Evolutionary conservation across 148 eudicot genomes (phyloP).

Genomic region (Silene latifolia): DNA sequence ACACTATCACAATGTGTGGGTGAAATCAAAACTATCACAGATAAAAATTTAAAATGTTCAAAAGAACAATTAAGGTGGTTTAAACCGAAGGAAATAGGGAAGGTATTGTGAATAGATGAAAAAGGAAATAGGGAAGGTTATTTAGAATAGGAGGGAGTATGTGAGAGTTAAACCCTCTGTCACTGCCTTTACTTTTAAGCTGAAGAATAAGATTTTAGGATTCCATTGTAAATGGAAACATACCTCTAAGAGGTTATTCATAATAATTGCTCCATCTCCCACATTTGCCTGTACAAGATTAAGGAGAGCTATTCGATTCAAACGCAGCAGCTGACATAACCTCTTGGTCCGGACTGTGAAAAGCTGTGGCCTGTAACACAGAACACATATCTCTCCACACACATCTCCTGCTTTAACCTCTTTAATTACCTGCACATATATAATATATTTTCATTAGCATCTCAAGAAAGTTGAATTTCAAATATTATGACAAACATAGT

Average conservation of each 20-base stretch:
- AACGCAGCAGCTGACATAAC: constrained; percentile 59
- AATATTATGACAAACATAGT: neutral
- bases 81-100: no score
- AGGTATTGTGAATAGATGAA: no score
- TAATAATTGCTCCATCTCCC: constrained; percentile 76
- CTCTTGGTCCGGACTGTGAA: constrained; percentile 76
- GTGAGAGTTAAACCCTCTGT: no score
- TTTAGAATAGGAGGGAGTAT: no score
- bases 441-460: neutral
- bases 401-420: constrained; percentile 58
- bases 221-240: no score
- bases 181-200: no score
- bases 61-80: no score
- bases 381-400: constrained; percentile 78
- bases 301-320: constrained; percentile 62
- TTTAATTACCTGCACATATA: constrained; percentile 42
- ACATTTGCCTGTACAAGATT: constrained; percentile 71
- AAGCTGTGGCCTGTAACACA: constrained; percentile 73
- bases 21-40: no score
- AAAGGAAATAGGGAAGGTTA: no score
- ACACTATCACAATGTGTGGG: no score
- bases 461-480: neutral
- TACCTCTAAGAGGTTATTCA: constrained; percentile 79
- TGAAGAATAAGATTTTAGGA: no score
- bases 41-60: no score